A percentile compares a stretch with the other conserved stretches of the same genome.
Conservation (phyloP, 148 eudicot genomes). For the Rhododendron henanense region DNA sequence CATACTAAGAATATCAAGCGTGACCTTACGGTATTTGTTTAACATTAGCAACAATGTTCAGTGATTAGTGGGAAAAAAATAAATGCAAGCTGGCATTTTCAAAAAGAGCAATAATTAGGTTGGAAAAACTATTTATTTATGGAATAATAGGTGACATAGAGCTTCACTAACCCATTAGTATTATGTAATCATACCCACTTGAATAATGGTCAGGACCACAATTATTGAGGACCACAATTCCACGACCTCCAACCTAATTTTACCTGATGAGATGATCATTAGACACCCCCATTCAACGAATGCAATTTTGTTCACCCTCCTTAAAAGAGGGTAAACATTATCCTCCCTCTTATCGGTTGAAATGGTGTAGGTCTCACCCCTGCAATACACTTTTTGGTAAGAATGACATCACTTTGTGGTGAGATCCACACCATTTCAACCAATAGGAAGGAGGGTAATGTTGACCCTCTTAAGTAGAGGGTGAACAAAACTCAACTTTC, state of each 20-base stretch:
- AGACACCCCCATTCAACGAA: not conserved
- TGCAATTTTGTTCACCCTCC: no score
- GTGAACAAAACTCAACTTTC: not conserved
- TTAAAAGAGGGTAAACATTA: no score
- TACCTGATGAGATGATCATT: not conserved
- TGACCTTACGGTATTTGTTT: not conserved
- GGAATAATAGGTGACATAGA: not conserved
- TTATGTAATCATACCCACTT: not conserved
- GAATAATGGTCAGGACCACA: slow-evolving; percentile 5
- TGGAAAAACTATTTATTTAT: slow-evolving; percentile 1
- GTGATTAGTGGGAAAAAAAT: not conserved
- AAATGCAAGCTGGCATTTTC: slow-evolving; percentile 10
- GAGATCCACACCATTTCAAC: no score
- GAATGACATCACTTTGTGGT: no score
- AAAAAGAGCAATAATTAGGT: slow-evolving; percentile 5
- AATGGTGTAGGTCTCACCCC: no score
- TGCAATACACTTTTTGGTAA: no score
- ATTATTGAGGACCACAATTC: slow-evolving; percentile 12
- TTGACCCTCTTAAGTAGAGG: no score
- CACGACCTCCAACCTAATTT: slow-evolving; percentile 9
- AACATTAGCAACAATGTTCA: not conserved
- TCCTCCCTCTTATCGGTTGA: no score
- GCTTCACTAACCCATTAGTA: not conserved
- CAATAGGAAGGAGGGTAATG: no score
- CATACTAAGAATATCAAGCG: not conserved